These are phyloP conservation scores for Globisporangium megalacanthum DNA, from an alignment of 352 stramenopile species.

Conservation along the genomic window DNA sequence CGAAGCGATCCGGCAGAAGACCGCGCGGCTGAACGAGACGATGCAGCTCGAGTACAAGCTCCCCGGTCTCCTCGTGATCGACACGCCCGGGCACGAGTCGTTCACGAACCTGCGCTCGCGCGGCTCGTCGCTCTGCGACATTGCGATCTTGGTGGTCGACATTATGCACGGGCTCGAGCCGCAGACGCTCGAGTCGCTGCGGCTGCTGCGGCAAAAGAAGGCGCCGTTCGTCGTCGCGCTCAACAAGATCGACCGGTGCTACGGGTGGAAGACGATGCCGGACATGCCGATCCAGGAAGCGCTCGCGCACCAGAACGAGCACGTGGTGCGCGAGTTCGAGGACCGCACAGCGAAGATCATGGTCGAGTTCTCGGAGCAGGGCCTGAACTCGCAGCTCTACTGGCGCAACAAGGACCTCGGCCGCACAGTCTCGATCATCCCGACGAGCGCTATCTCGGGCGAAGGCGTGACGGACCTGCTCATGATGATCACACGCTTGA, in stretches of 20 bases:
- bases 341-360: conserved; percentile 91
- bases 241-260: conserved; percentile 99
- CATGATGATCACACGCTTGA: conserved; percentile 95
- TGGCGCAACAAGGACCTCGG: conserved; percentile 98
- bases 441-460: conserved; percentile 97
- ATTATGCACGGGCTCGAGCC: conserved; percentile 99
- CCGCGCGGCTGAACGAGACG: conserved; percentile 60
- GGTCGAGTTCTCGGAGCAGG: conserved; percentile 95
- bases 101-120: conserved; percentile 98
- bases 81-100: conserved; percentile 99
- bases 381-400: conserved; percentile 98
- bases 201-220: conserved; percentile 93
- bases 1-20: conserved; percentile 89
- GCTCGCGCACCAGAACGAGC: conserved; percentile 87
- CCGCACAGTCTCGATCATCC: conserved; percentile 96
- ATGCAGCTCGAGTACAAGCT: conserved; percentile 88
- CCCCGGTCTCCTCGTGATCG: conserved; percentile 95
- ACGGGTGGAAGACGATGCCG: conserved; percentile 96
- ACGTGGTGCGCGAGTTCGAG: conserved; percentile 96
- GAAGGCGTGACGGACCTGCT: conserved; percentile 98
- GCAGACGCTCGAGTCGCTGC: conserved; percentile 98
- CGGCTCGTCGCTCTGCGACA: conserved; percentile 97
- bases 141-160: conserved; percentile 99
- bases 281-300: conserved; percentile 93
- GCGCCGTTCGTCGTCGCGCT: conserved; percentile 98